Conservation (phyloP, 768 basidiomycete species). For the Mycena haematopus region DNA sequence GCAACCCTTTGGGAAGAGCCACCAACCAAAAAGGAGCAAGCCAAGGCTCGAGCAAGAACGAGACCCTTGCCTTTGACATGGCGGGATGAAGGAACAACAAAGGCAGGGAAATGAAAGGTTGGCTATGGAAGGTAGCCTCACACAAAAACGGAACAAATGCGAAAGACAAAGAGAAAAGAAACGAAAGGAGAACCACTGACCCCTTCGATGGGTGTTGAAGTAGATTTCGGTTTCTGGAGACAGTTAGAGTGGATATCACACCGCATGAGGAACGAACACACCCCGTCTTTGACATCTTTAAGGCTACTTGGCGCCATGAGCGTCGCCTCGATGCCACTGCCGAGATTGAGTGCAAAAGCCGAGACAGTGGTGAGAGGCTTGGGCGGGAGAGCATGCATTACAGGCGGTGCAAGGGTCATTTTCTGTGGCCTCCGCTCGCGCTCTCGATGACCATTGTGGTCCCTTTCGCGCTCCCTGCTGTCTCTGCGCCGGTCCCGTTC, state of each 20-base stretch:
- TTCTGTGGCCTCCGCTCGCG: conserved; percentile 22
- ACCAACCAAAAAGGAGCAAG: no score
- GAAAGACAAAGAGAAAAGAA: no score
- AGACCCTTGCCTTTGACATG: no score
- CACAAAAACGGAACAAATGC: background rate
- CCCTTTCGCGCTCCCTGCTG: conserved; percentile 19
- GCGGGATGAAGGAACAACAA: no score
- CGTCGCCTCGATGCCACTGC: conserved; percentile 27
- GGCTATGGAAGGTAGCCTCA: no score
- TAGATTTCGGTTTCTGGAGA: conserved; percentile 23
- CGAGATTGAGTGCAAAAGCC: conserved; percentile 17
- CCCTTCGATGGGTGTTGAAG: conserved; percentile 6
- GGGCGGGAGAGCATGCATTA: conserved; percentile 29
- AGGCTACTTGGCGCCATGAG: conserved; percentile 27
- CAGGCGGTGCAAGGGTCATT: conserved; percentile 16
- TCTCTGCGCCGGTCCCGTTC: conserved; percentile 23
- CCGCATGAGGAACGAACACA: background rate
- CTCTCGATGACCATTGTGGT: conserved; percentile 13
- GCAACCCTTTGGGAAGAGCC: no score
- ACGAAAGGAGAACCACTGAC: conserved; percentile 3
- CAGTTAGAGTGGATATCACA: background rate
- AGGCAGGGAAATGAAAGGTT: no score
- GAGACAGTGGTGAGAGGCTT: conserved; percentile 24
- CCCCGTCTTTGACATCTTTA: conserved; percentile 26
- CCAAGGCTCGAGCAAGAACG: no score